Conservation (phyloP, 208 protist genomes). For the Trypanosoma conorhini region DNA sequence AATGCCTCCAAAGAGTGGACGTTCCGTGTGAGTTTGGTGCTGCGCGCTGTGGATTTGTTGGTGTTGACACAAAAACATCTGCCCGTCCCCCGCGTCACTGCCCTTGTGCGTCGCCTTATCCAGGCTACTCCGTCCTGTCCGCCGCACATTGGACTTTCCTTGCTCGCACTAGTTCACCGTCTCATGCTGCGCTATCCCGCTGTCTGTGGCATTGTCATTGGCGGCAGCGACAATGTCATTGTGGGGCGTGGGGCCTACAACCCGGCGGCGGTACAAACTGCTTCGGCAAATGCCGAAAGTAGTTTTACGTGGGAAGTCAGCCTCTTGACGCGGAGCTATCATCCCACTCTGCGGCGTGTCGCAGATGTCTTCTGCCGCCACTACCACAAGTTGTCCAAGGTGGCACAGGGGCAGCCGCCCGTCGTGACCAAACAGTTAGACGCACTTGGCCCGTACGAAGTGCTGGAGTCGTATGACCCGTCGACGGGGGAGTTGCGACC, state of each 20-base stretch:
- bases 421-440: conserved; percentile 89
- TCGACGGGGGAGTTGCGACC: conserved; percentile 79
- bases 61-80: conserved; percentile 92
- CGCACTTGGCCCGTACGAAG: conserved; percentile 85
- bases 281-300: conserved; percentile 80
- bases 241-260: conserved; percentile 85
- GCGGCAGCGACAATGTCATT: conserved; percentile 89
- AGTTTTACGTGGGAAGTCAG: conserved; percentile 90
- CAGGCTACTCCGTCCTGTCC: conserved; percentile 67
- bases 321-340: conserved; percentile 74
- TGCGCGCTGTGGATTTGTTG: conserved; percentile 87
- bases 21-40: conserved; percentile 84
- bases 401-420: conserved; percentile 81
- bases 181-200: conserved; percentile 81
- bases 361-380: conserved; percentile 83
- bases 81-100: conserved; percentile 78
- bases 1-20: conserved; percentile 89
- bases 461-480: conserved; percentile 90
- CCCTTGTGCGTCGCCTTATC: conserved; percentile 81
- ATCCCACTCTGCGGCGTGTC: conserved; percentile 83
- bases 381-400: conserved; percentile 81
- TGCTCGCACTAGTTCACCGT: conserved; percentile 81
- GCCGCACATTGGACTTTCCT: conserved; percentile 82
- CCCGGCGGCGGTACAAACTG: conserved; percentile 81
- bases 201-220: conserved; percentile 78